These are phyloP conservation scores for Aspergillus ustus DNA, from an alignment of 2,329 filamentous ascomycete genomes.

Conservation along the genomic window DNA sequence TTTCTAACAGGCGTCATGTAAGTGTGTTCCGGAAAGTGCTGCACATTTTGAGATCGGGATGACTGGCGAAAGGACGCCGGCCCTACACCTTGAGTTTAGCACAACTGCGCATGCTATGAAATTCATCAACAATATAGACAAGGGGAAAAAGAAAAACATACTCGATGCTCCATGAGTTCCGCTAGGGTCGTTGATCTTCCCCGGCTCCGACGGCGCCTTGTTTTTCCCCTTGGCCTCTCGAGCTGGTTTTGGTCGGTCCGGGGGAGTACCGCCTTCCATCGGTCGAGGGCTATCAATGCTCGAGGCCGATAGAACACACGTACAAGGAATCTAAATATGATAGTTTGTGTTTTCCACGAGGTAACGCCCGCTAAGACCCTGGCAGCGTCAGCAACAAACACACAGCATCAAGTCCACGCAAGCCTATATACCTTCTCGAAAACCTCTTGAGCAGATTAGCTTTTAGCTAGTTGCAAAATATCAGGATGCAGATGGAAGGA, in stretches of 20 bases:
- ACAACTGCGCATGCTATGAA: background rate
- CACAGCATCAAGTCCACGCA: background rate
- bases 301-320: background rate
- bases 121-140: background rate
- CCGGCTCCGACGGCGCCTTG: constrained; percentile 1
- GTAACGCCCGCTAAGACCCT: background rate
- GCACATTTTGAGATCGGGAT: constrained; percentile 25
- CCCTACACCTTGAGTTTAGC: constrained; percentile 16
- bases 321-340: background rate
- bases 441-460: background rate
- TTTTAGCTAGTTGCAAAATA: background rate
- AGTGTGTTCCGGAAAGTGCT: constrained; percentile 25
- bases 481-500: background rate
- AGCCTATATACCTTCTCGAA: constrained; percentile 3
- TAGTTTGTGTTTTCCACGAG: background rate
- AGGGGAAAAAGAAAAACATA: constrained; percentile 13
- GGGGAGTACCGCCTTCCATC: constrained; percentile 19
- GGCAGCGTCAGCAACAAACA: background rate
- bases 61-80: constrained; percentile 7
- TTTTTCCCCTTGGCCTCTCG: constrained; percentile 6
- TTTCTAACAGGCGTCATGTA: constrained; percentile 23
- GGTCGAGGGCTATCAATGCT: constrained; percentile 17
- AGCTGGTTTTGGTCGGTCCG: constrained; percentile 11
- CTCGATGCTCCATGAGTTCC: constrained; percentile 12
- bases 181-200: constrained; percentile 5